Evolutionary conservation across 2,329 filamentous ascomycete species (phyloP), one percentile per base, ranked within the genome.

Genomic region (Trichoderma polysporum): DNA sequence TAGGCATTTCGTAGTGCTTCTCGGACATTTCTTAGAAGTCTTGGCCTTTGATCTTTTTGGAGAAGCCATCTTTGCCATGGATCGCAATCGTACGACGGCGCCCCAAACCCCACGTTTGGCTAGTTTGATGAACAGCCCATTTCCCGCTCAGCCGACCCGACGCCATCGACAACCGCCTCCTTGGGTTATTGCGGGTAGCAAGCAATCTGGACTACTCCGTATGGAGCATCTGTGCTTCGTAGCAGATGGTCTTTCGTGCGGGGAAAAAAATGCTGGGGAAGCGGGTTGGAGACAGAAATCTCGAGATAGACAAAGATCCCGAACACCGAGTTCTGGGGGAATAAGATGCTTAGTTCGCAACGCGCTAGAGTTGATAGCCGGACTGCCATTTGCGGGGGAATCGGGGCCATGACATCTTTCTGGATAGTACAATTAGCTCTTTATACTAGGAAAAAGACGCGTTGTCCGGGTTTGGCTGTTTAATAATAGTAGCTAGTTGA

Each of bases 81-180:
- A 63, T 63, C 33, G 35, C 22, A 37, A 29, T 64, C 60, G 50
- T 64, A 64, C 39, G 60, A 64, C 27, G 60, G 60, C 49, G 50
- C 15, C 31, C 27, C 22, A 37, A 53, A 64, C 60, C 50, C 60
- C 60, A 64, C 49, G 60, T 35, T 64, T 64, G 2, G 15, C 50
- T 64, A 64, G 60, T 56, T 64, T 50, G 49, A 64, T 47, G 29
- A 64, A 45, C 60, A 64, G 60, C 27, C 60, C 60, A 47, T 64
- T 63, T 62, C 60, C 49, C 60, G 35, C 49, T 63, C 60, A 64
- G 37, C 60, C 60, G 37, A 54, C 25, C 54, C 37, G 35, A 64
- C 60, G 56, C 60, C 60, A 64, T 64, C 60, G 60, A 53, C 27
- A 33, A 22, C 57, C 60, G 29, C 56, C 37, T 33, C 27, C 50